A percentile compares a stretch with the other conserved stretches of the same genome.
These are phyloP conservation scores for Podaxis sp. DNA, from an alignment of 768 basidiomycete species.

Conservation along the genomic window DNA sequence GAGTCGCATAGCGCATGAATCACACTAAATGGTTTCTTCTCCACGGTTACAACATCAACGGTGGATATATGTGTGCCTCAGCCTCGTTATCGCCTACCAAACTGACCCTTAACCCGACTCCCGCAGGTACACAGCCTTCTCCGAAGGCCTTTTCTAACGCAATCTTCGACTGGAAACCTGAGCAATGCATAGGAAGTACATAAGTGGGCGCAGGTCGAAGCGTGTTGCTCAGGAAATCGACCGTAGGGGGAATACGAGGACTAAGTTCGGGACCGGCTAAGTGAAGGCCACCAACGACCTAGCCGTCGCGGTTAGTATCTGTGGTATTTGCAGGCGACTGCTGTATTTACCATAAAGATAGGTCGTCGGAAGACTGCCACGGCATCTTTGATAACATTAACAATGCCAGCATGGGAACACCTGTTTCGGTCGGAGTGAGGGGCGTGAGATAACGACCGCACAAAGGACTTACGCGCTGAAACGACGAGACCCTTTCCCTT, in stretches of 20 bases:
- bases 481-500: constrained; percentile 80
- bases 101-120: constrained; percentile 67
- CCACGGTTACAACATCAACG: neutral
- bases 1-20: neutral
- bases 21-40: neutral
- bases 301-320: neutral
- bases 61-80: constrained; percentile 38
- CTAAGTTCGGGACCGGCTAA: constrained; percentile 71
- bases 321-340: neutral
- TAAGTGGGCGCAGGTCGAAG: constrained; percentile 66
- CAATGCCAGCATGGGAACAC: constrained; percentile 76
- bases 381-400: constrained; percentile 79
- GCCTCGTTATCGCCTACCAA: constrained; percentile 46
- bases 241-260: constrained; percentile 64
- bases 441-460: neutral
- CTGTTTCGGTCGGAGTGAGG: constrained; percentile 22
- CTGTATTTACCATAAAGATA: constrained; percentile 63
- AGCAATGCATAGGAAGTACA: constrained; percentile 83
- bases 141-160: constrained; percentile 70
- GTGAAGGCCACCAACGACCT: constrained; percentile 84
- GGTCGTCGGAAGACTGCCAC: constrained; percentile 61
- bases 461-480: constrained; percentile 67
- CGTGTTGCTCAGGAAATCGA: constrained; percentile 64
- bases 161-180: constrained; percentile 75
- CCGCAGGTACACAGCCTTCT: constrained; percentile 75